These are phyloP conservation scores for Hypomontagnella submonticulosa DNA, from an alignment of 495 filamentous ascomycete species.

Conservation along the genomic window DNA sequence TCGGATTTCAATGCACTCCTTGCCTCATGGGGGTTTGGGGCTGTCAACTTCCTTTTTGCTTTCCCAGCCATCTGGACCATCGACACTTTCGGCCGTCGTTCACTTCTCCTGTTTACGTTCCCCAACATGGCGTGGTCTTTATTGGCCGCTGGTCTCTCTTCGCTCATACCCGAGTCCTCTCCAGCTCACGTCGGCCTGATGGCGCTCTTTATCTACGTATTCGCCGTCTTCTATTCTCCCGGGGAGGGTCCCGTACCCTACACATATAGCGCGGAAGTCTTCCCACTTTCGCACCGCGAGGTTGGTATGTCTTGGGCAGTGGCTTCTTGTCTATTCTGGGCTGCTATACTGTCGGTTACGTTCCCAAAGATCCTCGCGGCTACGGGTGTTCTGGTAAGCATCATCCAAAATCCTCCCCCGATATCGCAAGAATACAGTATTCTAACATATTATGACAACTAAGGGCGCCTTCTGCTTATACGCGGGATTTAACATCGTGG, in stretches of 20 bases:
- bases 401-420: slow-evolving; percentile 34
- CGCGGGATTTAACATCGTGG: slow-evolving; percentile 74
- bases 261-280: slow-evolving; percentile 82
- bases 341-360: slow-evolving; percentile 75
- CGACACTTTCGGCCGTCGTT: slow-evolving; percentile 71
- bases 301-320: slow-evolving; percentile 82
- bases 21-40: slow-evolving; percentile 69
- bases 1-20: slow-evolving; percentile 57
- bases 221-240: slow-evolving; percentile 74
- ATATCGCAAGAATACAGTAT: not conserved
- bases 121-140: slow-evolving; percentile 69
- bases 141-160: slow-evolving; percentile 68
- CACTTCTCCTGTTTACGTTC: slow-evolving; percentile 72
- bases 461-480: slow-evolving; percentile 67
- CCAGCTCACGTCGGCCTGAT: slow-evolving; percentile 64
- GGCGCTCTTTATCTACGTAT: slow-evolving; percentile 74
- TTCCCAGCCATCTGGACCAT: slow-evolving; percentile 77
- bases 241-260: slow-evolving; percentile 79
- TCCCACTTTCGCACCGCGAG: slow-evolving; percentile 79
- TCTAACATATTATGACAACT: slow-evolving; percentile 28
- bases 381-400: slow-evolving; percentile 56
- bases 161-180: slow-evolving; percentile 58
- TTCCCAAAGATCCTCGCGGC: slow-evolving; percentile 72
- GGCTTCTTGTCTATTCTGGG: slow-evolving; percentile 78
- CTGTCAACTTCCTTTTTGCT: slow-evolving; percentile 69